Conservation (phyloP, 108 stramenopile species). For the Skeletonema menzelii region DNA sequence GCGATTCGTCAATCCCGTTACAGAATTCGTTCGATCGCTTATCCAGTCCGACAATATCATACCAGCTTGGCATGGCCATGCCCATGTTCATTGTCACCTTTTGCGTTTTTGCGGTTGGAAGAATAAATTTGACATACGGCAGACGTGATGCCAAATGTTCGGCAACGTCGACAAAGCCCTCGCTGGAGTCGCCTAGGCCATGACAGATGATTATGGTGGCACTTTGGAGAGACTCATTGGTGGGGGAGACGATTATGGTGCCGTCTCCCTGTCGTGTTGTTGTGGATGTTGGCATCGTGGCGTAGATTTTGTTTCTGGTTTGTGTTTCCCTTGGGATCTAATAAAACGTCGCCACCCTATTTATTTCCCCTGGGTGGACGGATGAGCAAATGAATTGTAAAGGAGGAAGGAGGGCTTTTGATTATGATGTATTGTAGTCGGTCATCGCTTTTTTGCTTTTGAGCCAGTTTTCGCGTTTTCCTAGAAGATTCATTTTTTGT, state of each 20-base stretch:
- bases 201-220: slow-evolving; percentile 87
- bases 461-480: no score
- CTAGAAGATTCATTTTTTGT: no score
- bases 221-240: slow-evolving; percentile 67
- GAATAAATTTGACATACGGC: slow-evolving; percentile 83
- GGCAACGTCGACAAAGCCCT: slow-evolving; percentile 76
- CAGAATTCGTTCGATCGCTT: slow-evolving; percentile 87
- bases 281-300: slow-evolving; percentile 31
- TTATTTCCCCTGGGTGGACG: no score
- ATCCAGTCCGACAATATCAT: slow-evolving; percentile 87
- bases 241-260: slow-evolving; percentile 72
- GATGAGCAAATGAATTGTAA: no score
- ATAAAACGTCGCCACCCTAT: no score
- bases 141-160: slow-evolving; percentile 64
- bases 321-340: no score
- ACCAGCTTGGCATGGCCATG: slow-evolving; percentile 91
- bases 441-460: no score
- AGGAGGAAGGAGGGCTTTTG: no score
- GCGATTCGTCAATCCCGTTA: slow-evolving; percentile 77
- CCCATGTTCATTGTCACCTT: slow-evolving; percentile 93
- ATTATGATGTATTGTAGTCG: no score
- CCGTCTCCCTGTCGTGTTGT: slow-evolving; percentile 62
- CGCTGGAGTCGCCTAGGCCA: slow-evolving; percentile 91
- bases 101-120: slow-evolving; percentile 92
- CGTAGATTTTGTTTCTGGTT: background rate